Conservation (phyloP, 495 filamentous ascomycete genomes). For the Pyronema omphalodes region DNA sequence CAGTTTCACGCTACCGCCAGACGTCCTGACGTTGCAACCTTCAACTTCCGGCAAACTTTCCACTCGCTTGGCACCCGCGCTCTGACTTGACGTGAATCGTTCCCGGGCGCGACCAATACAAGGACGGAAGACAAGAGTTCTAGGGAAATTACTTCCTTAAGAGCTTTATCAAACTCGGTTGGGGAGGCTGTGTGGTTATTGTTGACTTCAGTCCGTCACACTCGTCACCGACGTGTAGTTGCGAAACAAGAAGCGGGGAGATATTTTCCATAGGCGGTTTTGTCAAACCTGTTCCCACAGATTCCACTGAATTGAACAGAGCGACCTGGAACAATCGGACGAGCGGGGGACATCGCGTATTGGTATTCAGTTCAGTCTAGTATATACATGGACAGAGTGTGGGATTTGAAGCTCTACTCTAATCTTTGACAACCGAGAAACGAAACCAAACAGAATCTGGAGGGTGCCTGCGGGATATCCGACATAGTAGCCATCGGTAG, state of each 20-base stretch:
- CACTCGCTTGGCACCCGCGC: conserved; percentile 3
- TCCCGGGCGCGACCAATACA: background rate
- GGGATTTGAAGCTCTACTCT: conserved; percentile 1
- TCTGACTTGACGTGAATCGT: background rate
- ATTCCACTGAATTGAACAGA: background rate
- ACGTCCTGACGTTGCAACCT: conserved; percentile 1
- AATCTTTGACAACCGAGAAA: background rate
- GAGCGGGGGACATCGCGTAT: background rate
- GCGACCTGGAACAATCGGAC: background rate
- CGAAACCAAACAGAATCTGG: background rate
- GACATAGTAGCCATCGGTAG: background rate
- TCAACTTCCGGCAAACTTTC: conserved; percentile 1
- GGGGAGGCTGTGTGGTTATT: background rate
- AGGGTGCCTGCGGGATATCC: background rate
- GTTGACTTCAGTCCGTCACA: background rate
- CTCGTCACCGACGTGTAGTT: background rate
- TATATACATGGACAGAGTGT: background rate
- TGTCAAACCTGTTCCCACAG: background rate
- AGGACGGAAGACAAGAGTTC: background rate
- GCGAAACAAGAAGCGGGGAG: background rate
- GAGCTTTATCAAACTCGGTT: background rate
- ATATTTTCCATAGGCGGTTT: background rate
- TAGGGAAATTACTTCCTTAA: background rate
- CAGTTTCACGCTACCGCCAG: background rate
- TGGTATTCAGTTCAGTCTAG: background rate